phyloP scores from a whole-genome alignment of 2,329 filamentous ascomycete species.

The Blastomyces emzantsi region DNA sequence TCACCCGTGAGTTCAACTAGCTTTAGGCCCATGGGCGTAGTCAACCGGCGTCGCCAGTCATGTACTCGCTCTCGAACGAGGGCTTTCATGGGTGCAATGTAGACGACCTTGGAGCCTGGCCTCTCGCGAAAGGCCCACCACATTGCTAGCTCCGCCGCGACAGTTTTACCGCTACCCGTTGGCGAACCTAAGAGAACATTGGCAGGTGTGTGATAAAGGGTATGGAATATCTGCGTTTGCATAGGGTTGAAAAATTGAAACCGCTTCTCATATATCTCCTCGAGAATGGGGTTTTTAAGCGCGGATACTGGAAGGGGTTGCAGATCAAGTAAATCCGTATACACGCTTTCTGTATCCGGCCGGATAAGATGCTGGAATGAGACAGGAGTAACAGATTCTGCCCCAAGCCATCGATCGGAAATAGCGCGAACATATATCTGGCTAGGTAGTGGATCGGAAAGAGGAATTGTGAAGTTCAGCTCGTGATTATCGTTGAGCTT shows the following conservation, averaged over 20 bases:
- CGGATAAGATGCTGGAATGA: conserved; percentile 98
- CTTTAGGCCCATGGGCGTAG: conserved; percentile 73
- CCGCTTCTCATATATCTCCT: conserved; percentile 77
- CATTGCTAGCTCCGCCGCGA: conserved; percentile 94
- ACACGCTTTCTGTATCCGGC: conserved; percentile 94
- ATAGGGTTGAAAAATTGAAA: conserved; percentile 99
- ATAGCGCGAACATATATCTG: conserved; percentile 95
- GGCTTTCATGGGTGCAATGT: conserved; percentile 99
- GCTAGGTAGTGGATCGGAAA: conserved; percentile 84
- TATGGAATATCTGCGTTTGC: conserved; percentile 98
- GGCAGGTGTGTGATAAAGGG: conserved; percentile 80
- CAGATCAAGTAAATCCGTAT: conserved; percentile 85
- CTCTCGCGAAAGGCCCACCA: conserved; percentile 98
- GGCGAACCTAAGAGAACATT: conserved; percentile 94
- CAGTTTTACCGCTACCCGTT: conserved; percentile 94
- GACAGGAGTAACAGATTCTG: conserved; percentile 88
- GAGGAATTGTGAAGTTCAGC: conserved; percentile 91
- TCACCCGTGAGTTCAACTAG: conserved; percentile 94
- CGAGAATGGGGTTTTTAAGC: conserved; percentile 74
- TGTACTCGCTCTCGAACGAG: conserved; percentile 92
- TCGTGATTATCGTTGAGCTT: conserved; percentile 96
- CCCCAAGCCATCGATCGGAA: conserved; percentile 92
- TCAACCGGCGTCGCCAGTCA: conserved; percentile 81
- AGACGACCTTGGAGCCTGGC: conserved; percentile 93
- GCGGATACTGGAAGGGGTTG: conserved; percentile 83